Evolutionary conservation across 768 basidiomycete species (phyloP).

Genomic region (Tricholoma matsutake): DNA sequence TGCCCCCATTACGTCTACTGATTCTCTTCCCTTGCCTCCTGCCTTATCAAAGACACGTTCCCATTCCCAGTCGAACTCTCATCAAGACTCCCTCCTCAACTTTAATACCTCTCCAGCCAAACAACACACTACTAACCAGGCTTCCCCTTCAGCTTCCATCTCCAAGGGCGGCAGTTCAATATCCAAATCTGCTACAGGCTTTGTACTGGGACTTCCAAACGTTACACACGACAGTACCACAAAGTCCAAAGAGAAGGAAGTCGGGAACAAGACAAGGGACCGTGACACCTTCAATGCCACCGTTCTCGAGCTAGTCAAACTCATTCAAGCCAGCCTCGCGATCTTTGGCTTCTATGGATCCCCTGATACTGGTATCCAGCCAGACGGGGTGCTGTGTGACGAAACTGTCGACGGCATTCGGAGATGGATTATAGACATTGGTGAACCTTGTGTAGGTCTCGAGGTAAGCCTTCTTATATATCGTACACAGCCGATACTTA

Average conservation of each 20-base stretch:
- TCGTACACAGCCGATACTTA: conserved; percentile 1
- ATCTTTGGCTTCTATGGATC: conserved; percentile 62
- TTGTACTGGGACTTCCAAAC: conserved; percentile 14
- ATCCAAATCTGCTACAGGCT: conserved; percentile 11
- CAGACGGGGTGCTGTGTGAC: conserved; percentile 79
- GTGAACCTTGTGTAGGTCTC: conserved; percentile 54
- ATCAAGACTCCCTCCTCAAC: conserved; percentile 17
- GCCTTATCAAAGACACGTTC: conserved; percentile 15
- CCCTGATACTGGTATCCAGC: conserved; percentile 12
- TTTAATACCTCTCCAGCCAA: conserved; percentile 19
- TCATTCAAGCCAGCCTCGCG: conserved; percentile 67
- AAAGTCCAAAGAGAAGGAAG: conserved; percentile 11
- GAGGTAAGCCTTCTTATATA: conserved; percentile 45
- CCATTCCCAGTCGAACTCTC: conserved; percentile 18
- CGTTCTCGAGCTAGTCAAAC: conserved; percentile 73
- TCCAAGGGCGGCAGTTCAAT: background rate
- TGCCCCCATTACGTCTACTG: conserved; percentile 21
- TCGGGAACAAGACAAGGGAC: conserved; percentile 26
- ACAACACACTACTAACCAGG: conserved; percentile 13
- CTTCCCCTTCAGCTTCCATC: conserved; percentile 12
- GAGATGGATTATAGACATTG: conserved; percentile 65
- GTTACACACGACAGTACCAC: background rate
- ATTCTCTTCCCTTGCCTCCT: conserved; percentile 14
- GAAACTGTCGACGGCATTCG: conserved; percentile 68
- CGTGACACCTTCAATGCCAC: conserved; percentile 52